Base-by-base conservation (phyloP, 2,329 filamentous ascomycete genomes). In the Aureobasidium mangrovei region DNA sequence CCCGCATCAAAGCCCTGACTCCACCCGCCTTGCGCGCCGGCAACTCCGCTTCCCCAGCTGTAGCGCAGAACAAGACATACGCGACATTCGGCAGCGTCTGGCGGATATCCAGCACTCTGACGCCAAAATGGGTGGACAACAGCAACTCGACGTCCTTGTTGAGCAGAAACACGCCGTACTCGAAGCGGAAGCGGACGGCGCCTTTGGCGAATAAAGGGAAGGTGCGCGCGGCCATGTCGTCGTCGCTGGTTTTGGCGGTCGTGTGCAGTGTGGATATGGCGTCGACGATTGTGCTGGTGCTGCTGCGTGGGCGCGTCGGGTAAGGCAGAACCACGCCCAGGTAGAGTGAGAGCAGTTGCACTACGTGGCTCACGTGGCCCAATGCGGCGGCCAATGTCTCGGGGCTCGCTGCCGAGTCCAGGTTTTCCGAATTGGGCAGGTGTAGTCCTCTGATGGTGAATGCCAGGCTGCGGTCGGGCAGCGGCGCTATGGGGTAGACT, bases 101-200 rank as follows among this genome's bases (percentile, higher is more conserved):
- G 4, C 93, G 81, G 18, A 96, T 89, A 64, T 98, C 93, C 59
- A 96, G 79, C 1, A 95, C 84, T 44, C 85, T 83, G 9, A 96
- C 74, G 0, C 85, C 85, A 60, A 90, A 83, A 1, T 74, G 71
- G 57, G 76, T 79, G 24, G 71, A 70, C 62, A 82, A 73, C 8
- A 86, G 66, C 45, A 83, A 75, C 61, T 97, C 91, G 54, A 98
- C 91, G 65, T 97, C 77, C 70, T 97, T 96, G 73, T 97, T 97
- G 10, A 98, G 78, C n/a, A 97, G 74, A 63, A 97, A 98, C 66
- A 95, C 93, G 8, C 78, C 93, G 67, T 97, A 98, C 63, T 97
- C 91, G 69, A 97, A 97, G 2, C 91, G 84, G 72, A 91, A 97
- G 43, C 90, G 82, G 0, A 89, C 82, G 2, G 81, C 79, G 64